Evolutionary conservation across 257 asterid species (phyloP).

Genomic region (Fraxinus excelsior): DNA sequence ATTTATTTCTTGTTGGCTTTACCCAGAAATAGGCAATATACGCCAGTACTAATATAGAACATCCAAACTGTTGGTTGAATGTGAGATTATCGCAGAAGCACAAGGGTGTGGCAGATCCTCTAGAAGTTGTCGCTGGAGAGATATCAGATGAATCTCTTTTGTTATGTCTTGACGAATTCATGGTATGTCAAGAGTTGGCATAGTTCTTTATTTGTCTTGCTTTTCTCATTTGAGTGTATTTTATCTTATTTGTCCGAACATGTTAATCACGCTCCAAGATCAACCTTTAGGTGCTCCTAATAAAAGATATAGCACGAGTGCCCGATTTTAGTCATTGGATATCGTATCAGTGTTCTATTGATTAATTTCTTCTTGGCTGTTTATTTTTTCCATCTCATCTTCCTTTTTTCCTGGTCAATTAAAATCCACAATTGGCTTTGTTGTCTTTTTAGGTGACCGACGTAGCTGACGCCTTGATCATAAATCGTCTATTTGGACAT

Average conservation of each 20-base stretch:
- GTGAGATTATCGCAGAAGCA: slow-evolving; percentile 66
- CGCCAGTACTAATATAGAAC: neutral
- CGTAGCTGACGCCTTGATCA: slow-evolving; percentile 87
- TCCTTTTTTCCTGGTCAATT: slow-evolving; percentile 14
- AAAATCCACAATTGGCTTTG: neutral
- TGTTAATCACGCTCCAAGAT: neutral
- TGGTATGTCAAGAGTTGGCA: slow-evolving; percentile 50
- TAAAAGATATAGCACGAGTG: neutral
- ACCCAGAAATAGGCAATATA: slow-evolving; percentile 1
- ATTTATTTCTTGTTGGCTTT: neutral
- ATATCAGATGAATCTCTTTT: slow-evolving; percentile 79
- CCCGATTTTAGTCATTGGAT: neutral
- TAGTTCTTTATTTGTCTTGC: slow-evolving; percentile 2
- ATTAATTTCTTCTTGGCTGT: slow-evolving; percentile 1
- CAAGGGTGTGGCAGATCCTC: slow-evolving; percentile 85
- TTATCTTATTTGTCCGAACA: neutral
- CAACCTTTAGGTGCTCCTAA: neutral
- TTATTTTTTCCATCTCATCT: neutral
- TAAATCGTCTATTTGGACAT: slow-evolving; percentile 78
- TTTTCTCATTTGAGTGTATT: slow-evolving; percentile 3
- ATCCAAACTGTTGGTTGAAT: neutral
- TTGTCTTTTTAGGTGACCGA: slow-evolving; percentile 65
- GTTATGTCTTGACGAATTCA: slow-evolving; percentile 91
- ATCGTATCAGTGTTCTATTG: neutral
- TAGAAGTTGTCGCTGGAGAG: slow-evolving; percentile 90